These are phyloP conservation scores for Microdochium bolleyi DNA, from an alignment of 2,329 filamentous ascomycete species.

Conservation along the genomic window DNA sequence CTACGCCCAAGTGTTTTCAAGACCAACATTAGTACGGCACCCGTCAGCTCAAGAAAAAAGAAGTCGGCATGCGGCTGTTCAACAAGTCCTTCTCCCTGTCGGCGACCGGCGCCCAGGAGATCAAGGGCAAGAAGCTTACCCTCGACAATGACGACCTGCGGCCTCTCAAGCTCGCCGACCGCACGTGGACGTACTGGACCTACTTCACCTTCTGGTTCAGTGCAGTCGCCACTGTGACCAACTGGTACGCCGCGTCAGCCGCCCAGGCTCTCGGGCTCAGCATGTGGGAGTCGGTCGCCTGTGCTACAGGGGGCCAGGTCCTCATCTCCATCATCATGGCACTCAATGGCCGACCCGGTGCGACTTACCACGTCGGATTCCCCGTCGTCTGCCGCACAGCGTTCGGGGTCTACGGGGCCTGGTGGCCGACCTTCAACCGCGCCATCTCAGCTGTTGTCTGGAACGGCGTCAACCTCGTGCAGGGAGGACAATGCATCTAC, in stretches of 20 bases:
- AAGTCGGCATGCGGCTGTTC: neutral
- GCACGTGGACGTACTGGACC: slow-evolving; percentile 30
- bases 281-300: slow-evolving; percentile 39
- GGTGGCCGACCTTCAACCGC: slow-evolving; percentile 34
- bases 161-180: slow-evolving; percentile 26
- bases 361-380: slow-evolving; percentile 33
- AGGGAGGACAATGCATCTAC: slow-evolving; percentile 22
- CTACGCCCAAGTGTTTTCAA: too few species aligned
- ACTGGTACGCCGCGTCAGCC: slow-evolving; percentile 28
- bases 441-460: slow-evolving; percentile 36
- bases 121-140: slow-evolving; percentile 14
- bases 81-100: neutral
- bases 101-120: neutral
- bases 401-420: slow-evolving; percentile 34
- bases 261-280: slow-evolving; percentile 32
- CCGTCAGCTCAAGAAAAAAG: too few species aligned
- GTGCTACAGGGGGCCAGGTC: slow-evolving; percentile 29
- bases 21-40: too few species aligned
- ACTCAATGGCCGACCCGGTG: slow-evolving; percentile 31
- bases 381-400: slow-evolving; percentile 31
- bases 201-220: slow-evolving; percentile 35
- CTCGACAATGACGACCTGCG: slow-evolving; percentile 32
- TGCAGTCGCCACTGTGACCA: slow-evolving; percentile 26
- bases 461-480: slow-evolving; percentile 31
- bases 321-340: slow-evolving; percentile 31